Conservation (phyloP, 768 basidiomycete species). For the Favolaschia claudopus region DNA sequence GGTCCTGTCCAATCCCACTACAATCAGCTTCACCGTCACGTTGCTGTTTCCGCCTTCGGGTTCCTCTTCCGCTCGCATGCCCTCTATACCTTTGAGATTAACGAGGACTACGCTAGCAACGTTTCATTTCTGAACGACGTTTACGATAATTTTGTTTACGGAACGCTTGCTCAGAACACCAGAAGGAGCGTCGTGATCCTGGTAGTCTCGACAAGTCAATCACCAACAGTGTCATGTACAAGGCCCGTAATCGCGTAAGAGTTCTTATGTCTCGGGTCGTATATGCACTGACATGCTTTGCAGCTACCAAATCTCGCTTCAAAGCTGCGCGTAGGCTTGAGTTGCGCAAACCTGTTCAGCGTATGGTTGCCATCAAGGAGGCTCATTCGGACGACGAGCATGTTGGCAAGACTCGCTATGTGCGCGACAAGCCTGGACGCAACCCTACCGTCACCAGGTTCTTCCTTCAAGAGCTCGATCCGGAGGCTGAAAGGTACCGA, state of each 20-base stretch:
- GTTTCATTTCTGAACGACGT: conserved; percentile 3
- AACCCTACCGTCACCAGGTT: conserved; percentile 1
- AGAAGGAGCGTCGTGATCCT: conserved; percentile 5
- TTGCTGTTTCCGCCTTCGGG: not conserved
- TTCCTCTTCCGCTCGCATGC: not conserved
- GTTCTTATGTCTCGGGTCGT: not conserved
- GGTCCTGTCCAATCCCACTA: conserved; percentile 11
- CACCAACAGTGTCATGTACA: not conserved
- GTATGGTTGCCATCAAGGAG: conserved; percentile 2
- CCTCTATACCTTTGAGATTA: not conserved
- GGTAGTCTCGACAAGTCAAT: conserved; percentile 5
- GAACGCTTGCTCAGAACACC: conserved; percentile 8
- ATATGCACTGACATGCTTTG: not conserved
- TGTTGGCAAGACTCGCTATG: not conserved
- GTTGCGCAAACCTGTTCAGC: conserved; percentile 6
- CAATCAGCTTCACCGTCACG: conserved; percentile 11
- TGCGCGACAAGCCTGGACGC: conserved; percentile 9
- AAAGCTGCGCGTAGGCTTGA: not conserved
- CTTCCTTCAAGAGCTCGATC: conserved; percentile 3
- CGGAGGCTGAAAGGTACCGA: not conserved
- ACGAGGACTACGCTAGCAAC: not conserved
- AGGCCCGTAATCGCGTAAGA: conserved; percentile 2
- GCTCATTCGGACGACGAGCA: conserved; percentile 16
- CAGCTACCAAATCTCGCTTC: not conserved
- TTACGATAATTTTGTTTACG: conserved; percentile 18